Evolutionary conservation across 2,329 filamentous ascomycete genomes (phyloP).

Genomic region (Penicillium palitans): DNA sequence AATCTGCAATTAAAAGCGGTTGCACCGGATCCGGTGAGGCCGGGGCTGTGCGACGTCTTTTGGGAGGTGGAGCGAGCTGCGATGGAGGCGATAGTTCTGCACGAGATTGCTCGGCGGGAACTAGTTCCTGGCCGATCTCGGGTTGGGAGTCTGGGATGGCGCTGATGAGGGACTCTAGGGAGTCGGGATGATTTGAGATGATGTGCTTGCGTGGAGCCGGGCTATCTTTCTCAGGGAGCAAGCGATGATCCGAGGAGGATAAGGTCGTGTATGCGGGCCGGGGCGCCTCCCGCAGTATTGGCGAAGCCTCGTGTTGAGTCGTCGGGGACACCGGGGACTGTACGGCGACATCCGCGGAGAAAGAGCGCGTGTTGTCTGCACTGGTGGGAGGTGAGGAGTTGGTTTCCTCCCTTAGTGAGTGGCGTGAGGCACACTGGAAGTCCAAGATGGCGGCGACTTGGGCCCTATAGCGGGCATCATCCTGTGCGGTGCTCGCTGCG

Average conservation of each 20-base stretch:
- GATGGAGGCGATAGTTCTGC: constrained; percentile 1
- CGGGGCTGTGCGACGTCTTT: neutral
- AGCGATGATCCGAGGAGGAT: neutral
- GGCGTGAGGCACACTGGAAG: constrained; percentile 35
- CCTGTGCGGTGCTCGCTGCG: constrained; percentile 37
- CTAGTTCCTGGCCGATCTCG: constrained; percentile 10
- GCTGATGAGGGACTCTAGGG: constrained; percentile 38
- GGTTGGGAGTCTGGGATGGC: constrained; percentile 45
- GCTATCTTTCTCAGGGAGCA: neutral
- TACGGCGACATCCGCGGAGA: neutral
- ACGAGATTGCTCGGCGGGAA: neutral
- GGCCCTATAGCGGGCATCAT: constrained; percentile 43
- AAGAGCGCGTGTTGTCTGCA: neutral
- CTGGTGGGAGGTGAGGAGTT: neutral
- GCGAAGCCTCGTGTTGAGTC: constrained; percentile 5
- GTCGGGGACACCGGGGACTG: neutral
- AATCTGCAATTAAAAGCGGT: neutral
- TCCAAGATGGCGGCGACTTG: constrained; percentile 40
- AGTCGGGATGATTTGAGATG: constrained; percentile 18
- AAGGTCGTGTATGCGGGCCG: neutral
- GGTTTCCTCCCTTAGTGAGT: neutral
- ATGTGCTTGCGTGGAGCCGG: neutral
- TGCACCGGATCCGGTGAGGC: neutral
- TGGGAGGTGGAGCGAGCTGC: neutral
- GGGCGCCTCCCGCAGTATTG: constrained; percentile 9